These are phyloP conservation scores for Suillus weaverae DNA, from an alignment of 768 basidiomycete genomes.

Conservation along the genomic window DNA sequence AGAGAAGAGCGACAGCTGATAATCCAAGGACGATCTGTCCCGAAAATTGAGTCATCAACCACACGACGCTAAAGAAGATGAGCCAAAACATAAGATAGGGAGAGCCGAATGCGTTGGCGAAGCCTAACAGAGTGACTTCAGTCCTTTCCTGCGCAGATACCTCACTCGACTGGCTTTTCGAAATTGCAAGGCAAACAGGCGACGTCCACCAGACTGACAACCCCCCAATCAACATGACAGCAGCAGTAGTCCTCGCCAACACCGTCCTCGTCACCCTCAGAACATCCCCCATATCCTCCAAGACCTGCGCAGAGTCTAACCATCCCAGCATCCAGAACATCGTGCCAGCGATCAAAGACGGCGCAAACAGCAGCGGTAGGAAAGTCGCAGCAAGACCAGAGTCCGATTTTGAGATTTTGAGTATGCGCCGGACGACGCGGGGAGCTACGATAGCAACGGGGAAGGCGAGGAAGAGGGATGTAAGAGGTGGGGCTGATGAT, in stretches of 20 bases:
- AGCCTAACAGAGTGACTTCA: conserved; percentile 71
- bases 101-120: conserved; percentile 87
- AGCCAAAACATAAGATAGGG: conserved; percentile 83
- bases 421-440: conserved; percentile 49
- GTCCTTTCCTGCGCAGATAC: conserved; percentile 31
- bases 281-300: conserved; percentile 41
- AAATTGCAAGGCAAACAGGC: conserved; percentile 74
- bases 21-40: conserved; percentile 81
- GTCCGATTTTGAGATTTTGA: conserved; percentile 71
- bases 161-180: conserved; percentile 32
- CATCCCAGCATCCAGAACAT: conserved; percentile 84
- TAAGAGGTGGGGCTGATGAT: conserved; percentile 62
- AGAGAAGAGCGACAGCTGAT: conserved; percentile 70
- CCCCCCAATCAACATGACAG: conserved; percentile 52
- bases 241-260: conserved; percentile 58
- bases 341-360: conserved; percentile 58
- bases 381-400: conserved; percentile 67
- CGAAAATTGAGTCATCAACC: conserved; percentile 66
- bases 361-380: conserved; percentile 57
- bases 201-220: conserved; percentile 67
- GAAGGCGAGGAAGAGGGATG: conserved; percentile 57
- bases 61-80: conserved; percentile 52
- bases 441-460: conserved; percentile 61
- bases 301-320: conserved; percentile 54
- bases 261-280: conserved; percentile 59